phyloP scores from a whole-genome alignment of 2,329 filamentous ascomycete genomes.

The Magnaporthiopsis incrustans region DNA sequence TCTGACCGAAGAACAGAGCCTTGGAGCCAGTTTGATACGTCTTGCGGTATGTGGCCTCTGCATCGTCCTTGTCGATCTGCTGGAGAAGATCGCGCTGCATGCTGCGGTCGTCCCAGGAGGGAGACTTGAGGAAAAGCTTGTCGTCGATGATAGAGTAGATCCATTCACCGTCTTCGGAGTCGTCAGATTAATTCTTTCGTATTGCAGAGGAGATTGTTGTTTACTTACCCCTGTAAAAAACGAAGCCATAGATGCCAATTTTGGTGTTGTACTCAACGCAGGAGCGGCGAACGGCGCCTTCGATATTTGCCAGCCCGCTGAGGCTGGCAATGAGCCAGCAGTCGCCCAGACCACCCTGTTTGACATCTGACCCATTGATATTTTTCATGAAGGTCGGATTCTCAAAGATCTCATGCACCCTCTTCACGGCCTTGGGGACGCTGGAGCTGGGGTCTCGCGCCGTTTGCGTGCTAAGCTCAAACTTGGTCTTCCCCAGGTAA shows the following conservation, averaged over 20 bases:
- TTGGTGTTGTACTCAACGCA: constrained; percentile 67
- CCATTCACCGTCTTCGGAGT: constrained; percentile 69
- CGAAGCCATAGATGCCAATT: constrained; percentile 83
- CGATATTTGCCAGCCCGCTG: constrained; percentile 67
- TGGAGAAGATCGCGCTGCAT: constrained; percentile 67
- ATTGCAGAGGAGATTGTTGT: too few species aligned
- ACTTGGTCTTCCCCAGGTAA: constrained; percentile 41
- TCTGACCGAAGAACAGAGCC: constrained; percentile 70
- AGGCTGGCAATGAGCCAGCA: constrained; percentile 79
- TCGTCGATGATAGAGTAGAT: constrained; percentile 88
- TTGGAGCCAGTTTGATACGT: constrained; percentile 67
- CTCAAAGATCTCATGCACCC: constrained; percentile 67
- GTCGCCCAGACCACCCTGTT: constrained; percentile 70
- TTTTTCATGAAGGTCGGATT: constrained; percentile 60
- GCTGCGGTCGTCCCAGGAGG: constrained; percentile 72
- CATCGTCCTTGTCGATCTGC: constrained; percentile 65
- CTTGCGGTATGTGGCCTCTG: constrained; percentile 54
- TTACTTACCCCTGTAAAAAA: constrained; percentile 62
- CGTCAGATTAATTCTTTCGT: constrained; percentile 6
- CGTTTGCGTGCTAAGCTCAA: constrained; percentile 39
- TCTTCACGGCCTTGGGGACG: constrained; percentile 67
- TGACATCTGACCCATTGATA: constrained; percentile 64
- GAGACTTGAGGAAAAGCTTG: constrained; percentile 76
- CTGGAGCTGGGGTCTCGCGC: constrained; percentile 37
- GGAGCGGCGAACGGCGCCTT: constrained; percentile 60